phyloP scores from a whole-genome alignment of 768 basidiomycete species.

The Auricularia sp. region DNA sequence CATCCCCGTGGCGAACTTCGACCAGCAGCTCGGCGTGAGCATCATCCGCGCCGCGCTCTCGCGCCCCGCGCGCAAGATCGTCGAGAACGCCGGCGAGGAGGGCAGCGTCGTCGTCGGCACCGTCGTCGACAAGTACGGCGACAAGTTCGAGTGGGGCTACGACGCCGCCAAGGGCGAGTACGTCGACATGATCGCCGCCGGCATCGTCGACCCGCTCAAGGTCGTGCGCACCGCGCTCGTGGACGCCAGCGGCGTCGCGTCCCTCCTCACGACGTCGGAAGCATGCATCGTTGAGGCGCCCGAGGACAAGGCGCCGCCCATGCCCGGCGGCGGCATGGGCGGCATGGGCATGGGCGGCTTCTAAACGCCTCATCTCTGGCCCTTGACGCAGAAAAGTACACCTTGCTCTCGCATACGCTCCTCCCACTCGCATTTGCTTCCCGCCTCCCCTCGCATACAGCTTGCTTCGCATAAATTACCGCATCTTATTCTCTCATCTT shows the following conservation, averaged over 20 bases:
- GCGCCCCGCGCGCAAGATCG: constrained; percentile 77
- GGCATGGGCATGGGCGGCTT: constrained; percentile 44
- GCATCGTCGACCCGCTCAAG: constrained; percentile 94
- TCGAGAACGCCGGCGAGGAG: constrained; percentile 91
- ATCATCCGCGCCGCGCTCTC: constrained; percentile 84
- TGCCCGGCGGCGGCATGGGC: constrained; percentile 31
- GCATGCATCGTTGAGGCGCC: constrained; percentile 85
- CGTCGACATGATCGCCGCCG: constrained; percentile 86
- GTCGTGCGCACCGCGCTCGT: constrained; percentile 89
- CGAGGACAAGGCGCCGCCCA: constrained; percentile 55
- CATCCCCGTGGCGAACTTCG: constrained; percentile 83
- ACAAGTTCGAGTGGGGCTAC: constrained; percentile 82
- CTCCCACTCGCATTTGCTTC: too few species aligned
- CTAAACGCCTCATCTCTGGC: background rate
- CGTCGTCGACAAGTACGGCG: constrained; percentile 62
- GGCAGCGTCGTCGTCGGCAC: constrained; percentile 86
- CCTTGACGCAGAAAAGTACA: too few species aligned
- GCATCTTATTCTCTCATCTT: too few species aligned
- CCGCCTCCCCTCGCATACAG: too few species aligned
- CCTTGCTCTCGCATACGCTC: too few species aligned
- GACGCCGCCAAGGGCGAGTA: constrained; percentile 89
- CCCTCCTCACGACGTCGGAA: constrained; percentile 86
- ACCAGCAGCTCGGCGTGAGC: constrained; percentile 90
- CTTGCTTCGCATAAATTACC: too few species aligned
- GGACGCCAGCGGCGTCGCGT: constrained; percentile 90